Evolutionary conservation across 2,329 filamentous ascomycete genomes (phyloP), one percentile per base, ranked within the genome.

Genomic region (Coniochaeta prunicola): DNA sequence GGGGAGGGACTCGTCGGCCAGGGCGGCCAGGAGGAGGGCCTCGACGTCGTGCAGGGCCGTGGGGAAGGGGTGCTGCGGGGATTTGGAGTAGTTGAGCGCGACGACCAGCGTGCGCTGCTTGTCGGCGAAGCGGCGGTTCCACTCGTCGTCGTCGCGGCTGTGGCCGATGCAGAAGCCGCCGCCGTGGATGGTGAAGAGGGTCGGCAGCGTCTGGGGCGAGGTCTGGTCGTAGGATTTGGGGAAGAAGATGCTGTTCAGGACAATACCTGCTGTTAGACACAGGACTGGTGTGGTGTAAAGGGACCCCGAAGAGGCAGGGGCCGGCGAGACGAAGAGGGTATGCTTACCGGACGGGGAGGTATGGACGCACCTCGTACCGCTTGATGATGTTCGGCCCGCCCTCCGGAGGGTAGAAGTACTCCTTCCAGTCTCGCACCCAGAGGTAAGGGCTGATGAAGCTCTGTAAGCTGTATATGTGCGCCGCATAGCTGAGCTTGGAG

Each of bases 101-200:
- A 81, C 65, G n/a, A 82, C 77, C 10, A 81, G 67, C 58, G 77
- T 69, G 55, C 66, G 64, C 57, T 76, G 70, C 1, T 65, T 61
- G 57, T 74, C 68, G 24, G 78, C 71, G 62, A 80, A 79, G 58
- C 63, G 62, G 40, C 68, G 67, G 67, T 77, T 80, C 71, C 79
- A 79, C n/a, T 64, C 63, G 66, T 81, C 78, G 63, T 80, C 77
- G 48, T 76, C 67, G 53, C 68, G 60, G 1, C 79, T 73, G 24
- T 72, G 64, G 66, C 76, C 74, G 48, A 82, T 34, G 34, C 71
- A 70, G 64, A 79, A 81, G 38, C 78, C 79, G 59, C 80, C 79
- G 58, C 80, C 80, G 63, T 84, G 81, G 63, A 82, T 73, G 58
- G 77, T 74, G 50, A 84, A 69, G 53, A 81, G 71, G 2, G 77